Conservation (phyloP, 2,329 filamentous ascomycete genomes). For the Cladophialophora chaetospira region DNA sequence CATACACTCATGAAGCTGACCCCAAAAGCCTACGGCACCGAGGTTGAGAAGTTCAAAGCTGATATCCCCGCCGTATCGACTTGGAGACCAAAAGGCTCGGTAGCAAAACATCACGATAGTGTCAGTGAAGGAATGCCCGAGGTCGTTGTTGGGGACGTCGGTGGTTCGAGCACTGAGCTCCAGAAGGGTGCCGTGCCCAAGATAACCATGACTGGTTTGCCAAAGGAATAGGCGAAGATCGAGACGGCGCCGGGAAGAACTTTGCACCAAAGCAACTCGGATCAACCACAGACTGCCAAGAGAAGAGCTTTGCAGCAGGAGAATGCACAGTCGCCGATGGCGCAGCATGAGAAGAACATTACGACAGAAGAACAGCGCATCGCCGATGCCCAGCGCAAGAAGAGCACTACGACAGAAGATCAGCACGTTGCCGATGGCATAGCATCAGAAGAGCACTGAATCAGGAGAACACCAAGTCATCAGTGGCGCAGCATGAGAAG, state of each 20-base stretch:
- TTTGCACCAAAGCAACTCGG: too few relatives aligned
- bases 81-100: slow-evolving; percentile 77
- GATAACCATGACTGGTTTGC: slow-evolving; percentile 12
- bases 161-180: background rate
- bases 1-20: slow-evolving; percentile 97
- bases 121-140: slow-evolving; percentile 25
- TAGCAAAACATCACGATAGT: slow-evolving; percentile 31
- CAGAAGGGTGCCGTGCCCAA: slow-evolving; percentile 9
- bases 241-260: too few relatives aligned
- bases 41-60: slow-evolving; percentile 83
- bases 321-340: too few relatives aligned
- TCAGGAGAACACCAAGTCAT: background rate
- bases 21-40: slow-evolving; percentile 88
- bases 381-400: too few relatives aligned
- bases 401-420: too few relatives aligned
- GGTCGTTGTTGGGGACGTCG: slow-evolving; percentile 21
- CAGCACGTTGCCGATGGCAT: background rate
- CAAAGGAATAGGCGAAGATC: background rate
- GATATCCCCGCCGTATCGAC: slow-evolving; percentile 96
- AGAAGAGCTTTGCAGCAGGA: too few relatives aligned
- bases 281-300: too few relatives aligned
- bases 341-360: too few relatives aligned
- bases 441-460: background rate
- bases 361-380: too few relatives aligned
- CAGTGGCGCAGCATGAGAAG: background rate